Evolutionary conservation across 2,329 filamentous ascomycete genomes (phyloP).

Genomic region (Talaromyces piceae): DNA sequence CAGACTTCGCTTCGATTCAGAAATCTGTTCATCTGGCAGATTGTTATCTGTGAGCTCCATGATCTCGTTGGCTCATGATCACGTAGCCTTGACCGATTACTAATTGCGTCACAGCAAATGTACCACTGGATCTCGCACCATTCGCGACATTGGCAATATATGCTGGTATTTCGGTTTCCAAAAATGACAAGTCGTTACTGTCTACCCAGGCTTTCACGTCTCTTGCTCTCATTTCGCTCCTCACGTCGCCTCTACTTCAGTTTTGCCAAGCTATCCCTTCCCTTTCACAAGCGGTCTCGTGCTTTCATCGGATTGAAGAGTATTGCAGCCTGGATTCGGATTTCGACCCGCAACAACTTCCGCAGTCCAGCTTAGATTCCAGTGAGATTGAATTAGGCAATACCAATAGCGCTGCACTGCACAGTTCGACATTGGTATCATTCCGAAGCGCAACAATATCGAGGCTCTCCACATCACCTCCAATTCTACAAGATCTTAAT

Average conservation of each 20-base stretch:
- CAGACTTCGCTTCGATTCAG: constrained; percentile 34
- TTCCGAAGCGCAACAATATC: not conserved
- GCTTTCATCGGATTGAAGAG: constrained; percentile 34
- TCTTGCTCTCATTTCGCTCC: constrained; percentile 18
- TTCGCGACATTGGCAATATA: constrained; percentile 20
- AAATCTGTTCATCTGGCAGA: constrained; percentile 32
- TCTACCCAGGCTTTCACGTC: constrained; percentile 18
- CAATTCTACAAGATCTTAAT: not conserved
- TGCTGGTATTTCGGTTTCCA: constrained; percentile 13
- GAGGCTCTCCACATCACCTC: not conserved
- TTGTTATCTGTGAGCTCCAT: constrained; percentile 25
- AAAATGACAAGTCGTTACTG: constrained; percentile 13
- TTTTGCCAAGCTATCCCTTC: constrained; percentile 21
- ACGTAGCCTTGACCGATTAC: not conserved
- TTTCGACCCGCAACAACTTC: not conserved
- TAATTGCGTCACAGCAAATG: constrained; percentile 21
- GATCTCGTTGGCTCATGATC: not conserved
- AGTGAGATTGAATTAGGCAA: not conserved
- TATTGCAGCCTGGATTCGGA: constrained; percentile 14
- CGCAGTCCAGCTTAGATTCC: not conserved
- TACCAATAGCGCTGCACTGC: not conserved
- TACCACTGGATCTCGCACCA: constrained; percentile 32
- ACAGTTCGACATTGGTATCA: not conserved
- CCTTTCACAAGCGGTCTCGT: constrained; percentile 31
- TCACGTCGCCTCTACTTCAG: constrained; percentile 16